Evolutionary conservation across 805 yeast species (phyloP).

Genomic region (Candida adriatica): DNA sequence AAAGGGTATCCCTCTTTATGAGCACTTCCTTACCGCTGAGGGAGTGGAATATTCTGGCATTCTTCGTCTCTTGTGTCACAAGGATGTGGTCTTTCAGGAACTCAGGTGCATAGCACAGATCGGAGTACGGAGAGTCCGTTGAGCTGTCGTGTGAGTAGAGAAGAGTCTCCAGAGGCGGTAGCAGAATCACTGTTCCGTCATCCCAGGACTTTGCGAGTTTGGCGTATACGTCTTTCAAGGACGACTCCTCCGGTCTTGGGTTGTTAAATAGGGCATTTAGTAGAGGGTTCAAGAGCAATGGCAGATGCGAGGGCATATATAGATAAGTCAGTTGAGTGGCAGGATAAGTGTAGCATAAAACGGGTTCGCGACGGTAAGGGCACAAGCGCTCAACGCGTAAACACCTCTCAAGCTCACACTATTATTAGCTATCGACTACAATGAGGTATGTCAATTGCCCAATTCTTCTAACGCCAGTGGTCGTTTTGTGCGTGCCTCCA

Average conservation of each 20-base stretch:
- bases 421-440: no score
- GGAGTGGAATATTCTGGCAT: conserved; percentile 40
- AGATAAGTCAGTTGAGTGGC: no score
- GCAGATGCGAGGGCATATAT: conserved; percentile 41
- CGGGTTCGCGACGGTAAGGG: no score
- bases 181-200: conserved; percentile 50
- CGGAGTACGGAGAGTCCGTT: conserved; percentile 34
- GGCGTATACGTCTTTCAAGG: conserved; percentile 40
- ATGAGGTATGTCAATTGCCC: no score
- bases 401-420: no score
- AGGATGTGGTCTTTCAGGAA: conserved; percentile 61
- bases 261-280: conserved; percentile 62
- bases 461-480: no score
- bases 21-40: conserved; percentile 49
- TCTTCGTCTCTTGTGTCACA: conserved; percentile 27
- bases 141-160: conserved; percentile 32
- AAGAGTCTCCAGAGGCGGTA: conserved; percentile 52
- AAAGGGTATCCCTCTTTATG: conserved; percentile 46
- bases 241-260: conserved; percentile 41
- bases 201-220: conserved; percentile 28
- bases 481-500: conserved; percentile 92
- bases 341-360: no score
- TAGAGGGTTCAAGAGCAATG: conserved; percentile 54
- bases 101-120: conserved; percentile 50
- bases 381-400: no score